Conservation (phyloP, 2,329 filamentous ascomycete genomes). For the Ophiostoma sp. region DNA sequence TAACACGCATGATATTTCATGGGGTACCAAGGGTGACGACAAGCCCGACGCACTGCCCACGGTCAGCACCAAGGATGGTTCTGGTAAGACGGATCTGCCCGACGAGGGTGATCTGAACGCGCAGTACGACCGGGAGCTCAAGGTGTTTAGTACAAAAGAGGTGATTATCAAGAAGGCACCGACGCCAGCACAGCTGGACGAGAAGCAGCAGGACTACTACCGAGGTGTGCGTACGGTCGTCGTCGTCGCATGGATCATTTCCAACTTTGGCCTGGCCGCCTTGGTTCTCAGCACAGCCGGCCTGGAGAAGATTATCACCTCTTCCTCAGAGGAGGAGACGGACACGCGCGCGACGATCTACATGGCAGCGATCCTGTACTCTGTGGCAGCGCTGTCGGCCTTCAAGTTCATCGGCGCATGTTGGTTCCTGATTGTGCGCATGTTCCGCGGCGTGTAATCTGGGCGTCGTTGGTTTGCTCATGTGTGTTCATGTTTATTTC, state of each 20-base stretch:
- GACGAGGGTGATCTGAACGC: slow-evolving; percentile 94
- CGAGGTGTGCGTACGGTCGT: slow-evolving; percentile 89
- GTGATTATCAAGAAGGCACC: slow-evolving; percentile 63
- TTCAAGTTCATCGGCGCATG: slow-evolving; percentile 84
- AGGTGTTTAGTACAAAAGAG: slow-evolving; percentile 67
- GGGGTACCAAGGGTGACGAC: slow-evolving; percentile 97
- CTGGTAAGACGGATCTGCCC: slow-evolving; percentile 88
- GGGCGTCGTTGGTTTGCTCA: neutral
- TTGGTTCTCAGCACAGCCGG: slow-evolving; percentile 83
- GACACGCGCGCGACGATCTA: slow-evolving; percentile 65
- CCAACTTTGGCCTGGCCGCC: slow-evolving; percentile 82
- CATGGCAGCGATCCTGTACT: slow-evolving; percentile 82
- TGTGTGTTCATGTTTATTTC: neutral
- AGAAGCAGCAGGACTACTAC: slow-evolving; percentile 97
- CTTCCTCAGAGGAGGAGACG: slow-evolving; percentile 42
- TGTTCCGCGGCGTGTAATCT: slow-evolving; percentile 65
- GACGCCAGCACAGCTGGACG: slow-evolving; percentile 52
- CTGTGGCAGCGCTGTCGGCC: slow-evolving; percentile 73
- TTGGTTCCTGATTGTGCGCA: slow-evolving; percentile 86
- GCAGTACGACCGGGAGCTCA: slow-evolving; percentile 83
- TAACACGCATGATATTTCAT: slow-evolving; percentile 84
- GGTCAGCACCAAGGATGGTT: slow-evolving; percentile 81
- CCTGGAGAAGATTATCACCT: slow-evolving; percentile 58
- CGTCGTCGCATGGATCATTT: slow-evolving; percentile 93
- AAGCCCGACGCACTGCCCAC: slow-evolving; percentile 86